Percentiles rank a stretch among this genome's conserved stretches.
These are phyloP conservation scores for Pythium dissotocum DNA, from an alignment of 352 stramenopile genomes.

Conservation along the genomic window DNA sequence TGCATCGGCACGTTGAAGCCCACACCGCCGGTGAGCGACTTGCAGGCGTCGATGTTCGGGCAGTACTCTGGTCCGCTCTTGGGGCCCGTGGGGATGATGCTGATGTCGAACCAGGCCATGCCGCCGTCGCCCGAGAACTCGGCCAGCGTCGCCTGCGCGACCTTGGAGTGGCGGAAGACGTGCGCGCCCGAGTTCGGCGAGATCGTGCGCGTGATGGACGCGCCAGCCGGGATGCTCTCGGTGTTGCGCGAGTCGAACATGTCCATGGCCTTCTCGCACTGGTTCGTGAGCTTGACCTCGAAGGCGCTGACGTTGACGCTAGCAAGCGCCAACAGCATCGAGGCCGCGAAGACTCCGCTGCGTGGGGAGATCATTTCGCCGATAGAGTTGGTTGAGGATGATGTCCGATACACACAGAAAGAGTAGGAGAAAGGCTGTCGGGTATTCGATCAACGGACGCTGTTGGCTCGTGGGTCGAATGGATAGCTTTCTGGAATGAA, in stretches of 20 bases:
- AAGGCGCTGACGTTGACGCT: slow-evolving; percentile 26
- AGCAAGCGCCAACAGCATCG: slow-evolving; percentile 32
- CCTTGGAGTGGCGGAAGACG: slow-evolving; percentile 27
- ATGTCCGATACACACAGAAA: background rate
- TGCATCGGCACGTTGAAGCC: slow-evolving; percentile 75
- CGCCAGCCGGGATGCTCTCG: slow-evolving; percentile 37
- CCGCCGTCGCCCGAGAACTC: slow-evolving; percentile 53
- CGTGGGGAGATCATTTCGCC: background rate
- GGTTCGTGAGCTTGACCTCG: slow-evolving; percentile 50
- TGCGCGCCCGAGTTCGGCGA: slow-evolving; percentile 38
- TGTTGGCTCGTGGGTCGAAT: background rate
- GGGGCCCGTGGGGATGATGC: slow-evolving; percentile 66
- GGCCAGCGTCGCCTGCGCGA: slow-evolving; percentile 4
- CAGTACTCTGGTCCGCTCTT: slow-evolving; percentile 58
- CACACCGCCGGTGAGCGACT: slow-evolving; percentile 52
- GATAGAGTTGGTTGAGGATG: background rate
- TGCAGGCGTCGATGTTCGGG: slow-evolving; percentile 54
- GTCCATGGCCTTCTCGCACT: slow-evolving; percentile 39
- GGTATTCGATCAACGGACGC: background rate
- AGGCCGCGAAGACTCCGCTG: slow-evolving; percentile 19
- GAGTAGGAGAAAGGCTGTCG: background rate
- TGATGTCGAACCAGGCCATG: slow-evolving; percentile 70
- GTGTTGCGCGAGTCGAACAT: slow-evolving; percentile 49
- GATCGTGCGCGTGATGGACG: slow-evolving; percentile 37
- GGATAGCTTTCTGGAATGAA: background rate